phyloP scores from a whole-genome alignment of 306 rosid genomes.

The Senna siamea region DNA sequence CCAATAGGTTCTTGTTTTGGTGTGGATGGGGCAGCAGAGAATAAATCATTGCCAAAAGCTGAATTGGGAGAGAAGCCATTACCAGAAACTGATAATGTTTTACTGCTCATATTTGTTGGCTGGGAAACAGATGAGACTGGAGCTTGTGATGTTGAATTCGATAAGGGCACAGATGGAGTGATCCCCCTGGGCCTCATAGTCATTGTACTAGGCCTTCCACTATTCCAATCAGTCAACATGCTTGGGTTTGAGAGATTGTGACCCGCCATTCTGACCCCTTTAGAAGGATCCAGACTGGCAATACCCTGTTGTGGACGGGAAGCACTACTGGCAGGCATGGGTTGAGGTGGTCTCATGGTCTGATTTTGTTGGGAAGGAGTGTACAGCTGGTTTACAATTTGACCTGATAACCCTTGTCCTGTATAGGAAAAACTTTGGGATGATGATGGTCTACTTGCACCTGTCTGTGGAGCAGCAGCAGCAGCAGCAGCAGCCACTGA shows the following conservation, averaged over 20 bases:
- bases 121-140: slow-evolving; percentile 57
- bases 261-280: slow-evolving; percentile 49
- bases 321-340: slow-evolving; percentile 49
- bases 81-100: slow-evolving; percentile 63
- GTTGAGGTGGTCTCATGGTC: slow-evolving; percentile 67
- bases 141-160: slow-evolving; percentile 44
- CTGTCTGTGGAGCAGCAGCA: slow-evolving; percentile 62
- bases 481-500: slow-evolving; percentile 50
- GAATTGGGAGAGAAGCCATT: slow-evolving; percentile 70
- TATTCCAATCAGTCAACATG: slow-evolving; percentile 66
- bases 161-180: slow-evolving; percentile 52
- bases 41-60: slow-evolving; percentile 55
- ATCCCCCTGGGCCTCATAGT: slow-evolving; percentile 68
- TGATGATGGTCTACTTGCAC: slow-evolving; percentile 48
- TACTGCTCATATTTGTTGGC: slow-evolving; percentile 53
- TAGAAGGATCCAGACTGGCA: slow-evolving; percentile 48
- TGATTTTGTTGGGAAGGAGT: slow-evolving; percentile 63
- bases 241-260: slow-evolving; percentile 56
- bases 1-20: slow-evolving; percentile 61
- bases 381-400: slow-evolving; percentile 57
- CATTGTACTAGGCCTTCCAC: slow-evolving; percentile 56
- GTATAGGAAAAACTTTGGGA: slow-evolving; percentile 72
- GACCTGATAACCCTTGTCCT: slow-evolving; percentile 67
- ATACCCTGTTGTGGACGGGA: slow-evolving; percentile 61
- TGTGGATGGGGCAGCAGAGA: slow-evolving; percentile 55